Conservation (phyloP, 352 stramenopile genomes). For the Globisporangium paroecandrum region DNA sequence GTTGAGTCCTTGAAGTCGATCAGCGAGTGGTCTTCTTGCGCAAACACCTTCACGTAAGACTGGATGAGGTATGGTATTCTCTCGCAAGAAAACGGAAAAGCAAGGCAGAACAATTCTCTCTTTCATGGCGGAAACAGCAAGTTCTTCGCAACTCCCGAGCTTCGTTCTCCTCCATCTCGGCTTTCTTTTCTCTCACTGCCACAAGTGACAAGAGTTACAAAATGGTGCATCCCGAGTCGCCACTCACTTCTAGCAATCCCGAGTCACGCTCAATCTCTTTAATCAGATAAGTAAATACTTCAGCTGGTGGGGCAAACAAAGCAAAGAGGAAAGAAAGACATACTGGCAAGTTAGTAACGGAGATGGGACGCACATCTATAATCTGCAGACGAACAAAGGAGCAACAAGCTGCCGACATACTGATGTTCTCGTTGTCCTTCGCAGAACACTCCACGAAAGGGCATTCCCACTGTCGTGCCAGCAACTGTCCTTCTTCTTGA, state of each 20-base stretch:
- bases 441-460: constrained; percentile 95
- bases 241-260: constrained; percentile 79
- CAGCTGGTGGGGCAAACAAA: constrained; percentile 34
- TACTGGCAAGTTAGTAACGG: constrained; percentile 10
- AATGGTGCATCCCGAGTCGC: constrained; percentile 72
- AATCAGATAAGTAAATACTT: constrained; percentile 90
- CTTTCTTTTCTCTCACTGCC: neutral
- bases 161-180: neutral
- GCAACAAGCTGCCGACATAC: constrained; percentile 34
- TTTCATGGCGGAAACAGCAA: constrained; percentile 1
- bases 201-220: constrained; percentile 40
- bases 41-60: neutral
- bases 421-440: constrained; percentile 90
- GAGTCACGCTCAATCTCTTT: constrained; percentile 89
- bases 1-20: constrained; percentile 2
- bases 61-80: neutral
- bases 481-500: constrained; percentile 79
- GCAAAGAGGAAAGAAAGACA: constrained; percentile 10
- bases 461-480: constrained; percentile 89
- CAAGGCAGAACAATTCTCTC: neutral
- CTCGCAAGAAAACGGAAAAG: neutral
- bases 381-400: constrained; percentile 7
- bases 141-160: neutral
- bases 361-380: neutral
- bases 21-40: neutral